Conservation (phyloP, 139 green algal species). For the Ulvella scutata region DNA sequence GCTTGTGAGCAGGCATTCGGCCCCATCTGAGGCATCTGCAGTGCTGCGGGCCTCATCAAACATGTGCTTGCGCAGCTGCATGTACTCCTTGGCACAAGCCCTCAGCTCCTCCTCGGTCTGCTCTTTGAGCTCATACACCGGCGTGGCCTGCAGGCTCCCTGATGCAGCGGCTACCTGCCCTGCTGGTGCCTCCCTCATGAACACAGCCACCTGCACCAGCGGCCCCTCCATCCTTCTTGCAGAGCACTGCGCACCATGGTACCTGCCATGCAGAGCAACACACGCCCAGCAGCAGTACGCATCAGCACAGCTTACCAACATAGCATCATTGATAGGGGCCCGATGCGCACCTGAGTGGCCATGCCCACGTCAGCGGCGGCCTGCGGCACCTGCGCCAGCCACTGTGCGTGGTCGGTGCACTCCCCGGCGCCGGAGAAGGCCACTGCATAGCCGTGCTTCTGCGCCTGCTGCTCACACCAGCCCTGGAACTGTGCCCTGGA, state of each 20-base stretch:
- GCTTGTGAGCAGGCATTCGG: no score
- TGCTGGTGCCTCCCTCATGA: neutral
- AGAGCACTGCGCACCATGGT: neutral
- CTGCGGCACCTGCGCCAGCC: neutral
- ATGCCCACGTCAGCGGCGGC: neutral
- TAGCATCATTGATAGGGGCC: no score
- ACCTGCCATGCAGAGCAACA: neutral
- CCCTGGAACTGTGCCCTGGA: conserved; percentile 28
- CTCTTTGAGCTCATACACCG: neutral
- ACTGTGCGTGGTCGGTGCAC: neutral
- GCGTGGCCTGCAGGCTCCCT: neutral
- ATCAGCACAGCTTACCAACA: neutral
- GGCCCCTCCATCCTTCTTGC: neutral
- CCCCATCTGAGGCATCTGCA: no score
- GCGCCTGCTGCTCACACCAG: conserved; percentile 18
- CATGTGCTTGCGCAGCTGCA: no score
- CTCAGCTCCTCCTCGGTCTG: neutral
- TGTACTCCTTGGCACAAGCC: neutral
- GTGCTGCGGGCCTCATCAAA: no score
- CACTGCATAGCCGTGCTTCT: conserved; percentile 23
- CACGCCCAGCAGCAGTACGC: neutral
- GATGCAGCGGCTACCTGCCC: neutral
- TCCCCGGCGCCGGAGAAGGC: neutral
- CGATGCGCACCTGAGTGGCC: neutral
- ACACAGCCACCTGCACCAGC: neutral